Evolutionary conservation across 495 filamentous ascomycete species (phyloP), one percentile per base, ranked within the genome.

Genomic region (Cetradonia linearis): DNA sequence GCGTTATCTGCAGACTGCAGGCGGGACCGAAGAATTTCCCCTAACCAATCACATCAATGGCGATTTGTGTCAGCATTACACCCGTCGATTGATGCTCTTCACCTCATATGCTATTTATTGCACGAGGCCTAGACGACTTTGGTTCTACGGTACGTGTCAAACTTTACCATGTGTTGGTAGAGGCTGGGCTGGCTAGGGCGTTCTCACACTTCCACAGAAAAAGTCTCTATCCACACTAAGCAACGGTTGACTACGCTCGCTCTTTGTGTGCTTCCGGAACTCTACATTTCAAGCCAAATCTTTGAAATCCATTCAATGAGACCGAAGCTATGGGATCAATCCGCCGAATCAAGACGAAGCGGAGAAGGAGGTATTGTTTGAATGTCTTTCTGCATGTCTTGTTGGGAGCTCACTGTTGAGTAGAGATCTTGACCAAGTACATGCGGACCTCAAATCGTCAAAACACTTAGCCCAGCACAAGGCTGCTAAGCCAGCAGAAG

Each of bases 351-450:
- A 84, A 84, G 72, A 83, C 75, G 25, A 84, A 83, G 73, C 78
- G 81, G 61, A 71, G 72, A 60, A 81, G 79, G 23, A 80, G 81
- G 81, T 84, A 77, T 47, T 63, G 20, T 36, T 50, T 33, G 58
- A 37, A 55, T 27, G 6, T 47, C 50, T 52, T 0, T 25, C 20
- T 34, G 23, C 38, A 13, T 37, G 28, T 59, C 25, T 63, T 44
- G 59, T 37, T 28, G 27, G 20, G 28, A 44, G 11, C 58, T 60
- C 23, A 38, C 54, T 14, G 28, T 27, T 53, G 36, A 55, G 55
- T 65, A 91, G 88, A 70, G 91, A 89, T 72, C 78, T 95, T 65
- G 92, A 98, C 70, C 93, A 96, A 72, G 80, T 96, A 70, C 79
- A 88, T 64, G 81, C 82, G 49, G 93, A 98, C 71, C 73, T 95